Conservation (phyloP, 768 basidiomycete genomes). For the Exidia glandulosa region DNA sequence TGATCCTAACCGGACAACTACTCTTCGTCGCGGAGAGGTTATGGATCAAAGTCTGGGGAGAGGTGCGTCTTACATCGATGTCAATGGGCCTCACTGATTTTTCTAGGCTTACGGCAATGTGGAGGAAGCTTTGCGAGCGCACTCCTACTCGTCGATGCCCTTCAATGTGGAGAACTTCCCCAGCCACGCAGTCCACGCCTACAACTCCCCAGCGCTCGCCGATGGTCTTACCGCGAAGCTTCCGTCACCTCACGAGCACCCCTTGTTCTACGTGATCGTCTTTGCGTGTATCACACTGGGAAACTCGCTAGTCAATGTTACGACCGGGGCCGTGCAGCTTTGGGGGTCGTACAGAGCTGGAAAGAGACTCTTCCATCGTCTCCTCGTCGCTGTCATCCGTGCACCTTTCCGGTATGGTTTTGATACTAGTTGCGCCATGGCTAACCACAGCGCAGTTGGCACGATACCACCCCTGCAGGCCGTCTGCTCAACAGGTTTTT, state of each 20-base stretch:
- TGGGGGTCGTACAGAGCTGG: constrained; percentile 13
- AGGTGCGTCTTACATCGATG: constrained; percentile 9
- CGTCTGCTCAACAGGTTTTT: neutral
- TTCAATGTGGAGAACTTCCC: neutral
- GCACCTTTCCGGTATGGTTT: constrained; percentile 55
- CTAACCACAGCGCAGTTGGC: constrained; percentile 30
- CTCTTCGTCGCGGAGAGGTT: constrained; percentile 50
- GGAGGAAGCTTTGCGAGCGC: neutral
- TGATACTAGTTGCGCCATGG: neutral
- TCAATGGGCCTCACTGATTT: neutral
- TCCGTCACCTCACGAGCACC: constrained; percentile 38
- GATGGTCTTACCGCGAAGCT: neutral
- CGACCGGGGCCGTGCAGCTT: constrained; percentile 42
- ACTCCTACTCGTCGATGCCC: neutral
- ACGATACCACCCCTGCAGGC: constrained; percentile 75
- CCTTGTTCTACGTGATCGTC: constrained; percentile 60
- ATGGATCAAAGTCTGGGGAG: constrained; percentile 54
- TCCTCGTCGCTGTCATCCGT: constrained; percentile 59
- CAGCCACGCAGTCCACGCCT: neutral
- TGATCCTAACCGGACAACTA: constrained; percentile 23
- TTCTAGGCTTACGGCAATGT: neutral
- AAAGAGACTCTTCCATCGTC: constrained; percentile 27
- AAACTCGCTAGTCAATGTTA: constrained; percentile 35
- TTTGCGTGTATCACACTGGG: constrained; percentile 51
- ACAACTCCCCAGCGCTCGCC: neutral